Conservation (phyloP, 83 land plant genomes). For the Picea engelmannii region DNA sequence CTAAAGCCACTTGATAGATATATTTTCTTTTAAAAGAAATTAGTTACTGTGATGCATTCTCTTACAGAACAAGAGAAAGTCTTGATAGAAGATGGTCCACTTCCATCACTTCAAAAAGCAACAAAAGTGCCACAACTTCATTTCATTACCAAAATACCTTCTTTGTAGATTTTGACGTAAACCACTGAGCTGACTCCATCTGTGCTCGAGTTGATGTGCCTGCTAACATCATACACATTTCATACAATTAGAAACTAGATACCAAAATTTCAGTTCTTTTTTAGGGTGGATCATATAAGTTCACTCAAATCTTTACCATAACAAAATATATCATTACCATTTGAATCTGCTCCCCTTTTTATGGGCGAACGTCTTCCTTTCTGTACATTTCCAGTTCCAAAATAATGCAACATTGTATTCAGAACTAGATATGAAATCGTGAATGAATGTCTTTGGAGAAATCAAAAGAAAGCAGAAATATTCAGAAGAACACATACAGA, state of each 20-base stretch:
- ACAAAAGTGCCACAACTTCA: neutral
- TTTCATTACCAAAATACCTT: slow-evolving; percentile 35
- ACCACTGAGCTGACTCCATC: slow-evolving; percentile 56
- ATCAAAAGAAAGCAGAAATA: slow-evolving; percentile 13
- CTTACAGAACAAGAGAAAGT: neutral
- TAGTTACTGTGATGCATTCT: neutral
- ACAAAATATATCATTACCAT: slow-evolving; percentile 4
- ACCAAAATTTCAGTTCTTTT: neutral
- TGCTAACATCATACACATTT: neutral
- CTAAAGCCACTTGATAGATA: too few species aligned
- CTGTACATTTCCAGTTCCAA: neutral
- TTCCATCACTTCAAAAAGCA: neutral
- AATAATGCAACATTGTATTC: neutral
- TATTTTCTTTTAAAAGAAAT: too few species aligned
- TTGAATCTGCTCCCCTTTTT: slow-evolving; percentile 4
- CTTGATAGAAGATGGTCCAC: neutral
- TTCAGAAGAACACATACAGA: slow-evolving; percentile 41
- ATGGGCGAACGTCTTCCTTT: neutral
- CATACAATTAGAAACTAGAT: neutral
- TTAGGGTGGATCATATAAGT: slow-evolving; percentile 14
- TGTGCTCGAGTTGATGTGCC: slow-evolving; percentile 21
- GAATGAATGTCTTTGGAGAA: slow-evolving; percentile 3
- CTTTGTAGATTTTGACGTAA: slow-evolving; percentile 56
- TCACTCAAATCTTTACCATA: neutral
- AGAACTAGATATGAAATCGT: neutral